A percentile compares a stretch with the other conserved stretches of the same genome.
These are phyloP conservation scores for Jaenimonas drosophilae DNA, from an alignment of 208 protist species.

Conservation along the genomic window DNA sequence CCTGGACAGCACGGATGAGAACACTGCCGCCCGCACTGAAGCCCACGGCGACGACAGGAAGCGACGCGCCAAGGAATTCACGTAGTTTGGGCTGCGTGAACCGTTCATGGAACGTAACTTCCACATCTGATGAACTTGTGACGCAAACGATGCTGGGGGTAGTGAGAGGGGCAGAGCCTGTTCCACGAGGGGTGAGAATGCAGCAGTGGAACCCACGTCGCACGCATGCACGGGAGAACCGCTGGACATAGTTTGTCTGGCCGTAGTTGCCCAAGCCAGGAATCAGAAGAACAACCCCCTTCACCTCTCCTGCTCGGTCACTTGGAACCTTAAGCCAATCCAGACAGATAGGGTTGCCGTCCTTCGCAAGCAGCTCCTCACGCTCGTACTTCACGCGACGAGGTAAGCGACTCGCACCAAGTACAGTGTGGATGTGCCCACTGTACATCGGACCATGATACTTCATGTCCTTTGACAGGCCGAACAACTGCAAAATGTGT, in stretches of 20 bases:
- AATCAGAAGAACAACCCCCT: constrained; percentile 35
- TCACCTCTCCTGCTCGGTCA: background rate
- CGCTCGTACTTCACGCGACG: constrained; percentile 24
- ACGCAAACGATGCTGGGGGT: constrained; percentile 23
- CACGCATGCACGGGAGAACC: constrained; percentile 9
- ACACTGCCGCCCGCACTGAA: constrained; percentile 30
- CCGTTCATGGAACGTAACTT: constrained; percentile 14
- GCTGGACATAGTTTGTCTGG: constrained; percentile 35
- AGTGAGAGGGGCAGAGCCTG: constrained; percentile 36
- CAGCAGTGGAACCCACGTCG: constrained; percentile 22
- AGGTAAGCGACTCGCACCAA: constrained; percentile 11
- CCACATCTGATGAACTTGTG: constrained; percentile 33
- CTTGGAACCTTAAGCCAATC: constrained; percentile 26
- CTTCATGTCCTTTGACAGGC: constrained; percentile 17
- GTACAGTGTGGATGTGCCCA: constrained; percentile 41
- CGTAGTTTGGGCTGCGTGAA: constrained; percentile 8
- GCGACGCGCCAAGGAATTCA: constrained; percentile 9
- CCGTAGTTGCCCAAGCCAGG: constrained; percentile 31
- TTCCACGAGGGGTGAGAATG: constrained; percentile 49
- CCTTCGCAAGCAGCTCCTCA: constrained; percentile 23
- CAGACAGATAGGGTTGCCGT: constrained; percentile 50
- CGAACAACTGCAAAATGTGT: constrained; percentile 12
- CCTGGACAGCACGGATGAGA: constrained; percentile 23
- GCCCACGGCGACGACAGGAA: constrained; percentile 31
- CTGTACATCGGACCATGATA: constrained; percentile 49